Percentiles rank a stretch among this genome's conserved stretches.
phyloP scores from a whole-genome alignment of 805 yeast species.

The Wilhelminamyces savonicus region DNA sequence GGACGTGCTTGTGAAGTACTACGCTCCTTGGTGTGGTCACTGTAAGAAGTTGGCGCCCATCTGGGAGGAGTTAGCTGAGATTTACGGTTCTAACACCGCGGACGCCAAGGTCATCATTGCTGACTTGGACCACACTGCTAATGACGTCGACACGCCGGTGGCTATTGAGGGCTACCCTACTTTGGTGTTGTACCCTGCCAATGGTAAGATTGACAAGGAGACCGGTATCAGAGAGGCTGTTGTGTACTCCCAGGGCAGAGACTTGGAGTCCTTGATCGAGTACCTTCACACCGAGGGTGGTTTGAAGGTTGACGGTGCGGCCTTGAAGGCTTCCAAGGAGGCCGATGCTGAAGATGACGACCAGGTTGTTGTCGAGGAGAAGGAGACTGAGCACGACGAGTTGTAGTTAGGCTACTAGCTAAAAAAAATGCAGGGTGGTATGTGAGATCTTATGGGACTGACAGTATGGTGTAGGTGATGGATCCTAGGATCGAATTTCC shows the following conservation, averaged over 20 bases:
- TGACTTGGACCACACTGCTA: conserved; percentile 81
- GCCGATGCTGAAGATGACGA: conserved; percentile 21
- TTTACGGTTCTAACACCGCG: conserved; percentile 48
- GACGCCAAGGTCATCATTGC: conserved; percentile 63
- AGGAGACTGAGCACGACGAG: conserved; percentile 2
- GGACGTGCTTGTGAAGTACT: conserved; percentile 83
- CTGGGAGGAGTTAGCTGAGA: conserved; percentile 78
- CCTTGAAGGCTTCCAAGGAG: conserved; percentile 15
- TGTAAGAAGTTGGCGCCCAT: conserved; percentile 87
- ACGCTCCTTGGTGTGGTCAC: conserved; percentile 98
- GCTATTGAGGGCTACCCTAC: conserved; percentile 91
- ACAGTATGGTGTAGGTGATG: too few relatives aligned
- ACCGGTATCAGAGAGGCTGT: conserved; percentile 48
- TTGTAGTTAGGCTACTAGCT: neutral
- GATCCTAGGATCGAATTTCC: too few relatives aligned
- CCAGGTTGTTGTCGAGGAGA: conserved; percentile 16
- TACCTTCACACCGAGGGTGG: conserved; percentile 71
- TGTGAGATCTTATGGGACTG: too few relatives aligned
- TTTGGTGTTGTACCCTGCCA: conserved; percentile 81
- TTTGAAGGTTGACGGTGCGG: conserved; percentile 49
- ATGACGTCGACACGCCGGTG: conserved; percentile 68
- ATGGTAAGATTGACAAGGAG: conserved; percentile 35
- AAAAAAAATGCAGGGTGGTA: too few relatives aligned
- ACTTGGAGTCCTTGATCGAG: conserved; percentile 58
- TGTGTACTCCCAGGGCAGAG: conserved; percentile 65